Evolutionary conservation across 306 rosid genomes (phyloP).

Genomic region (Castanea mollissima): DNA sequence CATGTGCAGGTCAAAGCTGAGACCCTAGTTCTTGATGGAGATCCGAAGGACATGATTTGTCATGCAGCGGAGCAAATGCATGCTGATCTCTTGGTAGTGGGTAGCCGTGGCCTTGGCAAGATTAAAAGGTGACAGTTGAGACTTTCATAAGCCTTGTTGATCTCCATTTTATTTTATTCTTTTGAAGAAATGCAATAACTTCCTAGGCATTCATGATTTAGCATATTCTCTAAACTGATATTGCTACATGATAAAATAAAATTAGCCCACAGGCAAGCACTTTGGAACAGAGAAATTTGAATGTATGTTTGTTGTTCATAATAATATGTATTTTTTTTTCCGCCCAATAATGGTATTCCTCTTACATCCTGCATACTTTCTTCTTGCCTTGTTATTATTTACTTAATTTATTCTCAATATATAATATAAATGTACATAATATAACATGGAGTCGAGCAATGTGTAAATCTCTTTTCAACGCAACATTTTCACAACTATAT

Average conservation of each 20-base stretch:
- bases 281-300: not conserved
- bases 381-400: too few relatives aligned
- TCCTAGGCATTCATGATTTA: too few relatives aligned
- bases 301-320: not conserved
- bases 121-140: slow-evolving; percentile 43
- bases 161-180: not conserved
- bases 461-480: too few relatives aligned
- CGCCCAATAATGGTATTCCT: too few relatives aligned
- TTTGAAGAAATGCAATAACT: too few relatives aligned
- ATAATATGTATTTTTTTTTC: too few relatives aligned
- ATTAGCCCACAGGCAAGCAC: not conserved
- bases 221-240: not conserved
- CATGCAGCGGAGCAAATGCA: slow-evolving; percentile 61
- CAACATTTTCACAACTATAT: too few relatives aligned
- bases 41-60: slow-evolving; percentile 74
- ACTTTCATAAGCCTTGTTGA: not conserved
- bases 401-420: too few relatives aligned
- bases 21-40: slow-evolving; percentile 50
- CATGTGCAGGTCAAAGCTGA: slow-evolving; percentile 58
- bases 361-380: too few relatives aligned
- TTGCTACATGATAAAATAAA: not conserved
- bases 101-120: slow-evolving; percentile 77
- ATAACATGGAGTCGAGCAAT: too few relatives aligned
- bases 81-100: slow-evolving; percentile 58
- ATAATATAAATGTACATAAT: too few relatives aligned